Base-by-base conservation (phyloP, 371 early-diverging fungal genomes). In the Dinochytrium kinnereticum region DNA sequence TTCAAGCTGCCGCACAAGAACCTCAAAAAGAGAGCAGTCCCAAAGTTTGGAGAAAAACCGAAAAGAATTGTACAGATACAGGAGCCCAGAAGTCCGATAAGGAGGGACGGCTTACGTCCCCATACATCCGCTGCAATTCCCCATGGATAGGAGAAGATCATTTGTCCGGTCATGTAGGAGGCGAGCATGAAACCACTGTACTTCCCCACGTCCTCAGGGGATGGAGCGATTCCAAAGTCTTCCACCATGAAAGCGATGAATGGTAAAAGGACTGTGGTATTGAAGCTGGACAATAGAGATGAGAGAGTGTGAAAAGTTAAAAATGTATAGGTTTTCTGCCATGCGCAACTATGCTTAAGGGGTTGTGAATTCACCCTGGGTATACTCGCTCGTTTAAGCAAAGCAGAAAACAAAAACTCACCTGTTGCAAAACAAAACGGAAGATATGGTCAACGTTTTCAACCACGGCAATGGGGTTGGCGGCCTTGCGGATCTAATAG, bases 151-250 rank as follows among this genome's bases (percentile, higher is more conserved):
- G 67, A 68, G 57, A 68, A 75, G 31, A 78, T 24, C 55, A 75
- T n/a, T 68, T 78, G 78, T 0, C 78, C 78, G 34, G 71, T n/a
- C 78, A 78, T 78, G 68, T 66, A 78, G 26, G 75, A 75, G 30
- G 68, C 59, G 39, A 78, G 38, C 26, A 76, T 55, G 59, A 66
- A 73, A 15, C 78, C 70, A 28, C 55, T 53, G 50, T 57, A 76
- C 30, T 30, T n/a, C 19, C 76, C 75, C 40, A 78, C 72, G 17
- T 75, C 76, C 17, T 78, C 68, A 15, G 38, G 69, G 26, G 55
- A 53, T 26, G 37, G 40, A 31, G 71, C 72, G 28, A 75, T 40
- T 33, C 59, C 50, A 40, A 70, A 78, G 51, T 78, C 78, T 0
- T 67, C 64, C 15, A 78, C 71, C 76, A 78, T 71, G 49, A 78